Base-by-base conservation (phyloP, 169 alveolate species). In the Cryptosporidium andersoni region DNA sequence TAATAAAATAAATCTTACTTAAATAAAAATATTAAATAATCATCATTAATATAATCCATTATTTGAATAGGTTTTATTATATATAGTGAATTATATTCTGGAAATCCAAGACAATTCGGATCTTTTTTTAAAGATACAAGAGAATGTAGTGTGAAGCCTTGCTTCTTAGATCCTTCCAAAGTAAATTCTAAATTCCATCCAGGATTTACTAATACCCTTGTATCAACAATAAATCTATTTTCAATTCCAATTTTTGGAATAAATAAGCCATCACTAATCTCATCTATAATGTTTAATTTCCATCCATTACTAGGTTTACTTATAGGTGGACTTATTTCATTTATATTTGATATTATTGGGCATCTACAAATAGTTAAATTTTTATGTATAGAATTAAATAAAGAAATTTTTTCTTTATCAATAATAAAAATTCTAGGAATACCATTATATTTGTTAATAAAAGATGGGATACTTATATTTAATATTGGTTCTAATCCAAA, bases 181-280 rank as follows among this genome's bases (percentile, higher is more conserved):
- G 40, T 14, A 56, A 74, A 74, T 64, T 74, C 85, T 1, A 74
- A 49, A 52, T 58, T 43, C 85, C 85, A 74, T n/a, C 85, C 85
- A 2, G 85, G 85, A 60, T 74, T 42, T 2, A 74, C 49, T 36
- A 74, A 37, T 47, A 74, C 68, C 34, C 85, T 74, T 2, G 37
- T 63, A 48, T 74, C 67, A 5, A 74, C 62, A 42, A 74, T 74
- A 74, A 56, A 74, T 58, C 85, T 74, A 11, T 58, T 43, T 9
- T 48, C 55, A 34, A 68, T 66, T 60, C 60, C 55, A 45, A 74
- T 56, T 16, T 60, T 48, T 43, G 85, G 85, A 40, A 74, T 39
- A 39, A 39, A 58, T 16, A 56, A 6, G 1, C 25, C 56, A 14
- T 62, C 62, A 36, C 25, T 14, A 25, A 0, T 25, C 25, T 25